Base-by-base conservation (phyloP, 768 basidiomycete genomes). In the Leccinum rimulosum region DNA sequence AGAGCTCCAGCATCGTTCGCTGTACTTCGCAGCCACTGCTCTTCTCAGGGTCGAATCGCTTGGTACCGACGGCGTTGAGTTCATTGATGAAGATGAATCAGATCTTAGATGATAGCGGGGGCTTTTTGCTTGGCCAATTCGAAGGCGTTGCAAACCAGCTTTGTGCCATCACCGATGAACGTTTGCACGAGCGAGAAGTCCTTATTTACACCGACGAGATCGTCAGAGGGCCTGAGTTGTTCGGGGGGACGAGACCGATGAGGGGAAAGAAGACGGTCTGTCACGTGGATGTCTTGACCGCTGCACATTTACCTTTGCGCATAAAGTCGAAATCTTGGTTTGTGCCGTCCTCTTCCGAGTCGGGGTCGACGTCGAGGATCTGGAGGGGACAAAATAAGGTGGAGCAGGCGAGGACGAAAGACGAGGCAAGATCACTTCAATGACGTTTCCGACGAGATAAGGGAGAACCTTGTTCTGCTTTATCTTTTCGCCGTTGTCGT, bases 391-490 rank as follows among this genome's bases (percentile, higher is more conserved):
- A n/a, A 11, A 63, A 60, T 52, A 50, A 55, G 58, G 60, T n/a
- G 50, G 33, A 30, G 19, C 12, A 60, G 22, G n/a, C 6, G 27
- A 54, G 9, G 28, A 35, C 4, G 50, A 36, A 40, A 11, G 12
- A 28, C 11, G 3, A 17, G 36, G 19, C 35, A 19, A 17, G 14
- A 50, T 19, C 67, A 95, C 94, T 84, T 98, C 97, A 17, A 99
- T 94, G 36, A 99, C 93, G 69, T 98, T 97, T 15, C 91, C 94
- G 38, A 99, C 97, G 55, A 99, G 86, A 75, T 99, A 99, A 6
- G 97, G 97, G 47, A 99, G 78, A 12, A 97, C 94, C 76, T 98
- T 98, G 76, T 99, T 98, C 84, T 99, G 96, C 76, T 97, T 97
- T 64, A 99, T 92, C 79, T 98, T 98, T 77, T 97, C 94, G 50